Conservation (phyloP, 805 yeast genomes). For the Sungouiella blattae region DNA sequence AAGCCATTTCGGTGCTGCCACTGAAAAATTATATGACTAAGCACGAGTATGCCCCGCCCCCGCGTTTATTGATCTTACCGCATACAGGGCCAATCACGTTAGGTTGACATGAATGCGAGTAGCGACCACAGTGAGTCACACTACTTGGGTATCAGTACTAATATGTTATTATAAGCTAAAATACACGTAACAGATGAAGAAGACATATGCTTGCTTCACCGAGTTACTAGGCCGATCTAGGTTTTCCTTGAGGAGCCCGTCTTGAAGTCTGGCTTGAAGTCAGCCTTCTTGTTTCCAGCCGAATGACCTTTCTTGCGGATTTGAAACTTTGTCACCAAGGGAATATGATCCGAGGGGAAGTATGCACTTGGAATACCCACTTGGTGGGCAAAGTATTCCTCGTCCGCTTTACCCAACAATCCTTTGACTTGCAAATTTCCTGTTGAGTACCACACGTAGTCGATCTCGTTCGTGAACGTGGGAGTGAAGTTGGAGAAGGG, state of each 20-base stretch:
- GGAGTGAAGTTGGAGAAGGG: conserved; percentile 96
- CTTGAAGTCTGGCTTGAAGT: conserved; percentile 45
- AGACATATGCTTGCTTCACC: background rate
- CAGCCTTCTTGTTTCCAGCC: conserved; percentile 29
- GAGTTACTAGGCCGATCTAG: conserved; percentile 9
- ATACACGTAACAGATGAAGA: conserved; percentile 10
- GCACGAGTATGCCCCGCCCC: too few species aligned
- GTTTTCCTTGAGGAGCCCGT: conserved; percentile 41
- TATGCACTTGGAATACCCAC: conserved; percentile 94
- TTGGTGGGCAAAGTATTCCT: conserved; percentile 66
- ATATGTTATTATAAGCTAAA: conserved; percentile 9
- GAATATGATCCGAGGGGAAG: conserved; percentile 92
- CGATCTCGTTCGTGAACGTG: conserved; percentile 86
- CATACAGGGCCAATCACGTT: too few species aligned
- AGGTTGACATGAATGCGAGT: too few species aligned
- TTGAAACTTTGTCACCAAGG: conserved; percentile 76
- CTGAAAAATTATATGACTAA: too few species aligned
- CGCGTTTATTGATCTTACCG: too few species aligned
- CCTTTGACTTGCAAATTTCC: conserved; percentile 79
- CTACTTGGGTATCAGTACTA: background rate
- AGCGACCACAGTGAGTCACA: background rate
- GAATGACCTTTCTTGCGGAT: conserved; percentile 46
- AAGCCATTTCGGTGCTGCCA: too few species aligned
- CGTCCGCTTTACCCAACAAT: conserved; percentile 78
- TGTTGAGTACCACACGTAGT: conserved; percentile 93